Conservation (phyloP, 2,329 filamentous ascomycete species). For the Trichoderma guizhouense region DNA sequence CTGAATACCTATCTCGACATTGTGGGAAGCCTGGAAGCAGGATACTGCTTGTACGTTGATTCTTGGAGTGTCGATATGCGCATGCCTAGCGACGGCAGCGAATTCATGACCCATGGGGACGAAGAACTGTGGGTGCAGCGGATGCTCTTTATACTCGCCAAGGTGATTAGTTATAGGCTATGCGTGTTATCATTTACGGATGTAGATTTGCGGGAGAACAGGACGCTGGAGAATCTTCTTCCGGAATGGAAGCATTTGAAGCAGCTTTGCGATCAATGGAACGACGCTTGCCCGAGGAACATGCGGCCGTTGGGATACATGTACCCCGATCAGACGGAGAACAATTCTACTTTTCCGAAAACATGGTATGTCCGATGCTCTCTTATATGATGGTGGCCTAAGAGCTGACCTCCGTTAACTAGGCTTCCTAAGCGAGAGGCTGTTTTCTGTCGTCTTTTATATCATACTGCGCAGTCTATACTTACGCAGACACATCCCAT, state of each 20-base stretch:
- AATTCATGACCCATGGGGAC: conserved; percentile 49
- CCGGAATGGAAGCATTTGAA: conserved; percentile 80
- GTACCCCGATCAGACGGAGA: conserved; percentile 61
- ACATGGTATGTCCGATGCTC: conserved; percentile 62
- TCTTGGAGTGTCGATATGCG: conserved; percentile 86
- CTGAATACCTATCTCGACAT: conserved; percentile 87
- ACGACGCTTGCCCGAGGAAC: conserved; percentile 70
- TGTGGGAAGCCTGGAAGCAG: conserved; percentile 81
- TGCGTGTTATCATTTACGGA: conserved; percentile 61
- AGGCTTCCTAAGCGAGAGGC: conserved; percentile 81
- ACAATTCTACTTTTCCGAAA: conserved; percentile 77
- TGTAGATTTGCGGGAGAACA: conserved; percentile 58
- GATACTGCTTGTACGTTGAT: conserved; percentile 84
- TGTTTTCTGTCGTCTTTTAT: conserved; percentile 79
- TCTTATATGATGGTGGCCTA: not conserved
- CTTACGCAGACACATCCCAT: conserved; percentile 77
- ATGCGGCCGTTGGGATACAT: conserved; percentile 86
- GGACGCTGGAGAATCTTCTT: conserved; percentile 60
- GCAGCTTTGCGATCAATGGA: conserved; percentile 79
- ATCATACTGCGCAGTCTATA: conserved; percentile 80
- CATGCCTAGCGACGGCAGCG: conserved; percentile 42
- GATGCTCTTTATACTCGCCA: conserved; percentile 84
- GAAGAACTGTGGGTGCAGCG: conserved; percentile 87
- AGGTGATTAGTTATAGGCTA: conserved; percentile 80
- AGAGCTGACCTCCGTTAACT: not conserved